These are phyloP conservation scores for Emericellopsis atlantica DNA, from an alignment of 2,329 filamentous ascomycete species.

Conservation along the genomic window DNA sequence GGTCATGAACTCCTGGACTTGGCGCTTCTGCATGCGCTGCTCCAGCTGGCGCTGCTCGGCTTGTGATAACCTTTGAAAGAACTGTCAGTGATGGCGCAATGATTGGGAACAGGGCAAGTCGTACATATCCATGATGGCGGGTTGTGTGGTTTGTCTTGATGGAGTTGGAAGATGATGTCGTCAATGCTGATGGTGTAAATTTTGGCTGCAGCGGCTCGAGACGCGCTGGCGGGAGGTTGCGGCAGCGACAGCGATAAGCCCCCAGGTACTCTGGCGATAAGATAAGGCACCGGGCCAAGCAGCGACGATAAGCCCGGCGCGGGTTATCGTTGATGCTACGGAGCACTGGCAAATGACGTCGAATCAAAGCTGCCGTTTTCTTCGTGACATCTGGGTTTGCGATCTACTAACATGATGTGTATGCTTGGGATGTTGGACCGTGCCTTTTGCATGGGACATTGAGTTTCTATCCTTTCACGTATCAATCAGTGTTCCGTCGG, in stretches of 20 bases:
- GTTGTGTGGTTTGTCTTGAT: background rate
- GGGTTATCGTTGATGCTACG: conserved; percentile 12
- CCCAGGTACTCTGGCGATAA: background rate
- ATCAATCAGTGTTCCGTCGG: no score
- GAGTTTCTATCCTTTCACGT: no score
- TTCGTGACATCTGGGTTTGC: no score
- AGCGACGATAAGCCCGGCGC: conserved; percentile 14
- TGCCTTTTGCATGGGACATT: no score
- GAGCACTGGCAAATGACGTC: background rate
- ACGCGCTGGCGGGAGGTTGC: background rate
- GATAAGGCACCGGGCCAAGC: conserved; percentile 4
- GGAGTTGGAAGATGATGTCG: conserved; percentile 1
- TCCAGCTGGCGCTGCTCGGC: conserved; percentile 88
- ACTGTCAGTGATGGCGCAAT: conserved; percentile 5
- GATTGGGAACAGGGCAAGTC: background rate
- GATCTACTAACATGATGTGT: no score
- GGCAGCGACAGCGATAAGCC: background rate
- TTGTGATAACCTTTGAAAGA: conserved; percentile 44
- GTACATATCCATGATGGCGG: conserved; percentile 9
- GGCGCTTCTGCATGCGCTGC: conserved; percentile 89
- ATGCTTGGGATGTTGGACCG: no score
- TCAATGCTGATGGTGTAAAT: background rate
- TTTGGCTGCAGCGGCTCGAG: background rate
- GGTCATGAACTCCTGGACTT: conserved; percentile 98
- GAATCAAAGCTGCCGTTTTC: no score